Conservation (phyloP, 2,329 filamentous ascomycete species). For the Aspergillus caelatus region DNA sequence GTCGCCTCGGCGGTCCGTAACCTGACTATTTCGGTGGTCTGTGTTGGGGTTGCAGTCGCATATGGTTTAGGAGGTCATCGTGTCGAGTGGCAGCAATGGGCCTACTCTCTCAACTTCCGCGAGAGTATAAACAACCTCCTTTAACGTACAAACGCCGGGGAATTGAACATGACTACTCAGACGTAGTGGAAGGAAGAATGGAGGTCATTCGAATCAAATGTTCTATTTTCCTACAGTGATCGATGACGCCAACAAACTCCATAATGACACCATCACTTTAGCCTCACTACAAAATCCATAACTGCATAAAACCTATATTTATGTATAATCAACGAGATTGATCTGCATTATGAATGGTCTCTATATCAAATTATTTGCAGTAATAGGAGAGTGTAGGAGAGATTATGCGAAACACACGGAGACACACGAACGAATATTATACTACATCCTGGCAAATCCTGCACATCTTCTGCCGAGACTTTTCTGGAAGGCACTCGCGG, state of each 20-base stretch:
- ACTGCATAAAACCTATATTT: no score
- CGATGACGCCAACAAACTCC: neutral
- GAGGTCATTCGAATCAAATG: neutral
- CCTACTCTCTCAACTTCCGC: neutral
- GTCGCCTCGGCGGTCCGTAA: constrained; percentile 2
- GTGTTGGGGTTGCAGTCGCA: neutral
- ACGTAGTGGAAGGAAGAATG: neutral
- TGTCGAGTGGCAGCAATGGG: neutral
- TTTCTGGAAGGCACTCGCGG: neutral
- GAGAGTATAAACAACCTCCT: neutral
- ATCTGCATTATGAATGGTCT: neutral
- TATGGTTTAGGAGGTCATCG: neutral
- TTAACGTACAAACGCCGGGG: no score
- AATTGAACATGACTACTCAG: no score
- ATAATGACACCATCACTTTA: neutral
- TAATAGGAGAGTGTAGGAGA: no score
- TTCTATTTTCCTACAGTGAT: neutral
- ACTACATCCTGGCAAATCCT: no score
- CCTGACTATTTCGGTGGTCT: neutral
- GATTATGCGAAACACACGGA: no score
- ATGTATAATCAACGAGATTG: no score
- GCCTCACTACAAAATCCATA: no score
- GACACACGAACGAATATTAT: no score
- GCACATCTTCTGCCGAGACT: neutral
- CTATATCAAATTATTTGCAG: neutral